Conservation (phyloP, 352 stramenopile genomes). For the Blastocystis sp. region DNA sequence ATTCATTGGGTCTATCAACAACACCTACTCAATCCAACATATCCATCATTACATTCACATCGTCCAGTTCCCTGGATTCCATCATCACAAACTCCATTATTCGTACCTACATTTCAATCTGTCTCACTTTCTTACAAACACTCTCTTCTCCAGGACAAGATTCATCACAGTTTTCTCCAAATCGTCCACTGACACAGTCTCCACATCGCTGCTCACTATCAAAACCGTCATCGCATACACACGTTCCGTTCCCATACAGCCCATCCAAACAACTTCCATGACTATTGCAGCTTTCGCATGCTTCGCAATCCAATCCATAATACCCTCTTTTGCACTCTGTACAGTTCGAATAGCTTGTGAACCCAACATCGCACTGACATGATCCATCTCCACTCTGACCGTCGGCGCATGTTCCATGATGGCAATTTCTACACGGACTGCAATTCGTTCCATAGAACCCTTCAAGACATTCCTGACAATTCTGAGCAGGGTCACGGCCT, state of each 20-base stretch:
- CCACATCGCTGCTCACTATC: constrained; percentile 71
- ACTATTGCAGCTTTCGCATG: constrained; percentile 76
- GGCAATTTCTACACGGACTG: constrained; percentile 74
- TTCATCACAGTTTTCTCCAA: neutral
- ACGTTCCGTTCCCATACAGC: constrained; percentile 70
- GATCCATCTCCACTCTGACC: constrained; percentile 73
- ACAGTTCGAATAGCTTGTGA: constrained; percentile 72
- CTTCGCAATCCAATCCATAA: constrained; percentile 74
- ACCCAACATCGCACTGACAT: constrained; percentile 76
- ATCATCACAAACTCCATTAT: constrained; percentile 39
- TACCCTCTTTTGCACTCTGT: constrained; percentile 73
- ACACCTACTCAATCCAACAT: neutral
- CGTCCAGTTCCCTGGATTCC: constrained; percentile 40
- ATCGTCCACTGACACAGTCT: neutral
- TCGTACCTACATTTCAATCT: neutral
- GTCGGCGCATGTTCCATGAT: constrained; percentile 75
- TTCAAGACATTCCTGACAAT: constrained; percentile 78
- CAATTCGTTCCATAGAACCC: constrained; percentile 75
- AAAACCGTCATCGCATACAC: constrained; percentile 78
- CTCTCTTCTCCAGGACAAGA: neutral
- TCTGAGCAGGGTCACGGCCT: constrained; percentile 71
- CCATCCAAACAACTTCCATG: constrained; percentile 76
- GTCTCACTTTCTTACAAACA: neutral
- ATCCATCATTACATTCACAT: constrained; percentile 8
- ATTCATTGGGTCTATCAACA: neutral